phyloP scores from a whole-genome alignment of 495 filamentous ascomycete genomes.

The Jackrogersella multiformis region DNA sequence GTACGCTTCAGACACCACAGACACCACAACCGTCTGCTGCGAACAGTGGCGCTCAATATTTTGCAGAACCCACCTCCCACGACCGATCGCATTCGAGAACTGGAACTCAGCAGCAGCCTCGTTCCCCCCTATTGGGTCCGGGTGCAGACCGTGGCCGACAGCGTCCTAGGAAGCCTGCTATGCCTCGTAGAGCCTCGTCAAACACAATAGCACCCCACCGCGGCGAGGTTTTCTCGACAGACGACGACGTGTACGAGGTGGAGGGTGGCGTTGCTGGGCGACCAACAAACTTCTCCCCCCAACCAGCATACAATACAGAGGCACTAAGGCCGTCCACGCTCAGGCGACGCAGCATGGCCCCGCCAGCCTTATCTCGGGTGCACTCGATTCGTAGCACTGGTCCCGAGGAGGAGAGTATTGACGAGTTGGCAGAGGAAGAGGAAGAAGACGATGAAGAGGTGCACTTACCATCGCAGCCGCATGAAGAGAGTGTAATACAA shows the following conservation, averaged over 20 bases:
- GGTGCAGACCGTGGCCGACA: slow-evolving; percentile 65
- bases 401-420: slow-evolving; percentile 57
- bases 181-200: slow-evolving; percentile 77
- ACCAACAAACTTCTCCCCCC: slow-evolving; percentile 38
- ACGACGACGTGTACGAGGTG: slow-evolving; percentile 88
- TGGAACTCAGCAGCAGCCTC: slow-evolving; percentile 41
- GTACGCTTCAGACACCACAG: slow-evolving; percentile 51
- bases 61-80: slow-evolving; percentile 44
- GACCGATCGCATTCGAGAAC: slow-evolving; percentile 48
- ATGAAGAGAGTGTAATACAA: slow-evolving; percentile 46
- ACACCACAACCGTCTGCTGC: slow-evolving; percentile 36
- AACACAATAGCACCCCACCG: slow-evolving; percentile 76
- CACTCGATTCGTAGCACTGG: slow-evolving; percentile 60
- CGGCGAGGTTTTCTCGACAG: slow-evolving; percentile 90
- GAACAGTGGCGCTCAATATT: slow-evolving; percentile 28
- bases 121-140: slow-evolving; percentile 65
- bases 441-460: slow-evolving; percentile 33
- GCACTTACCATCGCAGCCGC: slow-evolving; percentile 41
- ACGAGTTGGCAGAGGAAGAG: slow-evolving; percentile 45
- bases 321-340: slow-evolving; percentile 66
- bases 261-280: slow-evolving; percentile 64
- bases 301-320: slow-evolving; percentile 40
- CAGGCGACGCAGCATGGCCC: slow-evolving; percentile 70
- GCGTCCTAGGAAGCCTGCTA: slow-evolving; percentile 73
- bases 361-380: slow-evolving; percentile 66